phyloP scores from a whole-genome alignment of 495 filamentous ascomycete species.

The Thozetella sp. region DNA sequence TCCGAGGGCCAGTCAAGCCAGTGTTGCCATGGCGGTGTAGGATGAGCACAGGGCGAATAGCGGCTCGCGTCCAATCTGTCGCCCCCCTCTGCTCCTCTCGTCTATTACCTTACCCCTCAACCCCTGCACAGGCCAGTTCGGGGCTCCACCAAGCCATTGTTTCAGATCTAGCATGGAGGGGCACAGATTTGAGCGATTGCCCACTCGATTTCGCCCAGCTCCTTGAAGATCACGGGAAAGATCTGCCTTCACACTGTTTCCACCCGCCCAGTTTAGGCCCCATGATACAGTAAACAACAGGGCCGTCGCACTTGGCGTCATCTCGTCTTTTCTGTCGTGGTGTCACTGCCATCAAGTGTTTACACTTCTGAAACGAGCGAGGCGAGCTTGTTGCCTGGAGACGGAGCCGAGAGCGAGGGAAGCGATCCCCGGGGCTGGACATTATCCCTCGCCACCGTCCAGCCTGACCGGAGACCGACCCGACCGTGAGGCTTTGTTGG shows the following conservation, averaged over 20 bases:
- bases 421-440: no score
- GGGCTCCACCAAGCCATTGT: neutral
- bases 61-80: no score
- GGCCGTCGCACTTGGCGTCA: conserved; percentile 1
- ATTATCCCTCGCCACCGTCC: no score
- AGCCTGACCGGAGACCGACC: no score
- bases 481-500: neutral
- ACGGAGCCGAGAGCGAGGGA: no score
- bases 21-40: neutral
- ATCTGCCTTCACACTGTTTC: conserved; percentile 4
- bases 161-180: neutral
- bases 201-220: neutral
- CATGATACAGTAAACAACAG: neutral
- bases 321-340: neutral
- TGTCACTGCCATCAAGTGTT: conserved; percentile 1
- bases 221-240: conserved; percentile 2
- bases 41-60: neutral
- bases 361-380: neutral
- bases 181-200: neutral
- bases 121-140: neutral
- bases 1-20: no score
- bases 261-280: neutral
- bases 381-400: neutral
- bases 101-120: neutral
- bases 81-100: no score